Percentiles rank a stretch among this genome's conserved stretches.
Conservation (phyloP, 116 monocot species). For the Iris pallida region DNA sequence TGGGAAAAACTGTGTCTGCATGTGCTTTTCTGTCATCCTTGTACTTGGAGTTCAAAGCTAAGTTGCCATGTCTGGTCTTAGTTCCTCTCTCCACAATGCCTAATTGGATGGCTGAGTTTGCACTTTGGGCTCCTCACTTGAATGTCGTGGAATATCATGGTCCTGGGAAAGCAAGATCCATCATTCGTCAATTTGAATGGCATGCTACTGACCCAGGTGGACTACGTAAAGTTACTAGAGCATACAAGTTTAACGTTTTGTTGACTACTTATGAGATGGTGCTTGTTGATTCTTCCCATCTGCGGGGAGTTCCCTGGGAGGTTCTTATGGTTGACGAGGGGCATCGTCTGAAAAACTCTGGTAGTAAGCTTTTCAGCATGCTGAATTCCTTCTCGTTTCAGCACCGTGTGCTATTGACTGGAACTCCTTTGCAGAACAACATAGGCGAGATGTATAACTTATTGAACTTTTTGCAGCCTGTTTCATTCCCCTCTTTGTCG, state of each 20-base stretch:
- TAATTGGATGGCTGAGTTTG: conserved; percentile 90
- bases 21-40: conserved; percentile 88
- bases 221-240: conserved; percentile 18
- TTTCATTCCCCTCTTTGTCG: conserved; percentile 73
- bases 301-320: conserved; percentile 87
- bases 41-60: conserved; percentile 66
- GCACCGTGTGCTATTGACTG: conserved; percentile 84
- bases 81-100: conserved; percentile 97
- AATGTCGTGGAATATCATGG: conserved; percentile 97
- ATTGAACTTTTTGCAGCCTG: conserved; percentile 82
- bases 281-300: conserved; percentile 68
- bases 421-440: conserved; percentile 91
- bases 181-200: conserved; percentile 85
- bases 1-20: conserved; percentile 89
- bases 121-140: conserved; percentile 81
- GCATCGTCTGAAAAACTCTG: conserved; percentile 85
- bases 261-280: conserved; percentile 96
- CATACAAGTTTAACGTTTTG: conserved; percentile 85
- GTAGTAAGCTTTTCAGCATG: conserved; percentile 76
- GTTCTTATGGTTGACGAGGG: conserved; percentile 93
- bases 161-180: conserved; percentile 69
- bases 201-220: conserved; percentile 43
- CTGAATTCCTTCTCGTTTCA: conserved; percentile 81
- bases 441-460: conserved; percentile 92
- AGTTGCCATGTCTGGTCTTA: conserved; percentile 65